A percentile compares a stretch with the other conserved stretches of the same genome.
These are phyloP conservation scores for Cenchrus fungigraminus DNA, from an alignment of 176 grass and related monocot genomes.

Conservation along the genomic window DNA sequence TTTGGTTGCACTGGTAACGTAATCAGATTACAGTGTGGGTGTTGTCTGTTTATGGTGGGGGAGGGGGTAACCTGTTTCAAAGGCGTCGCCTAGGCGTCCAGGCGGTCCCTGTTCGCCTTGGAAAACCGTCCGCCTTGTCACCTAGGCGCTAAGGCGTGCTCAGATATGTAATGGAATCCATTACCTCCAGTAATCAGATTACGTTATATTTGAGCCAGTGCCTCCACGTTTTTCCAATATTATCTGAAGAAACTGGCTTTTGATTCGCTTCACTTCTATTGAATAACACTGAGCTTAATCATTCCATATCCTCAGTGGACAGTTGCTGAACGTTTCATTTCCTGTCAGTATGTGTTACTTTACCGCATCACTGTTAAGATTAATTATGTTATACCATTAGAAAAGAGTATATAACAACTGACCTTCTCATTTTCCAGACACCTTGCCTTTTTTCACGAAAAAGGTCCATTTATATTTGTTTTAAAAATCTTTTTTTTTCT, in stretches of 20 bases:
- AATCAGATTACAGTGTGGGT: no score
- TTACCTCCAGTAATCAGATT: no score
- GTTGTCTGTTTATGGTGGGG: no score
- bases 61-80: no score
- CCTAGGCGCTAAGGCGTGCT: no score
- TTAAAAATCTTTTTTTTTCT: slow-evolving; percentile 12
- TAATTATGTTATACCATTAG: not conserved
- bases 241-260: not conserved
- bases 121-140: no score
- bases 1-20: no score
- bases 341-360: not conserved
- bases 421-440: not conserved
- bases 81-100: no score
- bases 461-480: not conserved
- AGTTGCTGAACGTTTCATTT: slow-evolving; percentile 10
- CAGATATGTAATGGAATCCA: no score
- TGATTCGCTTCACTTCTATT: not conserved
- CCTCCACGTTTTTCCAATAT: slow-evolving; percentile 7
- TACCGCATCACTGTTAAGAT: not conserved
- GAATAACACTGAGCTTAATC: slow-evolving; percentile 13
- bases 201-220: not conserved
- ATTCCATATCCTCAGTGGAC: not conserved
- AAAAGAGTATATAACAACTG: not conserved
- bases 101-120: no score
- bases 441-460: not conserved